Evolutionary conservation across 768 basidiomycete genomes (phyloP), one percentile per base, ranked within the genome.

Genomic region (Mycena rebaudengoi): DNA sequence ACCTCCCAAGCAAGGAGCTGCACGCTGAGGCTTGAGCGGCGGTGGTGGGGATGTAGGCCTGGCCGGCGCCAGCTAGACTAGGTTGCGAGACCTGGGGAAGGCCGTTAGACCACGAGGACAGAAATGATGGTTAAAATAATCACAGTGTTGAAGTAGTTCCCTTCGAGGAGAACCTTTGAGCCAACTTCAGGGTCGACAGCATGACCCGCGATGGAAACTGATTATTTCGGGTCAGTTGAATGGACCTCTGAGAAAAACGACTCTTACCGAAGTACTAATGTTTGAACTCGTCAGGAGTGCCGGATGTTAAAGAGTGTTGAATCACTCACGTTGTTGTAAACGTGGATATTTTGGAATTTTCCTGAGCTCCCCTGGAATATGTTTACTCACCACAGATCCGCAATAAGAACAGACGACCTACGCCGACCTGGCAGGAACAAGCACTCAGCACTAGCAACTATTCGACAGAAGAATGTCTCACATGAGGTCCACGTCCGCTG

Each of bases 131-230:
- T 28, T 2, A 6, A 7, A 37, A 40, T 59, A 14, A 23, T 5
- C 18, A 70, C 67, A 0, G 69, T 63, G 65, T 71, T 71, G 58
- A 73, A 73, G 59, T 70, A 73, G 58, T 73, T 73, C 14, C 72
- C 72, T 45, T 73, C 72, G 16, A 71, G 49, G 30, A 73, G 66
- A 20, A 68, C 30, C 48, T 72, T 72, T 11, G 71, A 68, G 30
- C 72, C 72, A 16, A 69, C 62, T 49, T 69, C 64, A 28, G 71
- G 67, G 43, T 73, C 70, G 13, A 73, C 29, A 43, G 72, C 71
- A 29, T 72, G 64, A 13, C 72, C 72, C 11, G 37, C 63, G 29
- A 70, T 44, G 3, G 63, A 63, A 12, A 71, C 70, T n/a, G n/a
- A n/a, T n/a, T 70, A 12, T 29, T 28, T 35, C 13, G n/a, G 29